These are phyloP conservation scores for Dunaliella sp. DNA, from an alignment of 139 green algal genomes.

Conservation along the genomic window DNA sequence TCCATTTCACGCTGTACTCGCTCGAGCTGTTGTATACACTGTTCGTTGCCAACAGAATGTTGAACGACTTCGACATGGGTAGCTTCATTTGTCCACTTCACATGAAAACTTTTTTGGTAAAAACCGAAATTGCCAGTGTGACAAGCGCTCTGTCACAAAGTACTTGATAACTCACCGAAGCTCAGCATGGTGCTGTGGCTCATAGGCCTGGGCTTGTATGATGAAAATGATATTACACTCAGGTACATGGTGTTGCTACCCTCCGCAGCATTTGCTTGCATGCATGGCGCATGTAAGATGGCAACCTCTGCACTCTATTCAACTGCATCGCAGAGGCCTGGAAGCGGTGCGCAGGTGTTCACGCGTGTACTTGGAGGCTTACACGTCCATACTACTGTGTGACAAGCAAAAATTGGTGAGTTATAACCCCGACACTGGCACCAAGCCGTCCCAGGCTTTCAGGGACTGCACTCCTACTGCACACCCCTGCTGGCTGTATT, in stretches of 20 bases:
- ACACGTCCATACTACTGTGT: conserved; percentile 96
- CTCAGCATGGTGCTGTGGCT: conserved; percentile 96
- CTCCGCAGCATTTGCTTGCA: background rate
- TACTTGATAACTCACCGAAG: no score
- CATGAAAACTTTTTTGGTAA: no score
- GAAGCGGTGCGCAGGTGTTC: conserved; percentile 72
- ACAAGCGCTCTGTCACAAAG: no score
- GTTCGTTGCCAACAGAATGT: no score
- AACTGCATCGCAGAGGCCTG: conserved; percentile 68
- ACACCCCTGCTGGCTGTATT: no score
- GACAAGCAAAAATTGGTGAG: conserved; percentile 77
- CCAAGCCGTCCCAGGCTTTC: no score
- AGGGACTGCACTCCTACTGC: no score
- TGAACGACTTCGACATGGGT: no score
- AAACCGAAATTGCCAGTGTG: no score
- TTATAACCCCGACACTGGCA: background rate
- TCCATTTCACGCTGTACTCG: no score
- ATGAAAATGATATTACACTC: conserved; percentile 95
- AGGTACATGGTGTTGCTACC: conserved; percentile 48
- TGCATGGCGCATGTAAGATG: background rate
- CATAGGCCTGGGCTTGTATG: conserved; percentile 88
- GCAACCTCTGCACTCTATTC: background rate
- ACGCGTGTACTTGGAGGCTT: conserved; percentile 91
- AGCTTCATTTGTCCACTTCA: no score
- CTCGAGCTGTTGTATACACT: no score